Conservation (phyloP, 495 filamentous ascomycete species). For the Penicillium lividum region DNA sequence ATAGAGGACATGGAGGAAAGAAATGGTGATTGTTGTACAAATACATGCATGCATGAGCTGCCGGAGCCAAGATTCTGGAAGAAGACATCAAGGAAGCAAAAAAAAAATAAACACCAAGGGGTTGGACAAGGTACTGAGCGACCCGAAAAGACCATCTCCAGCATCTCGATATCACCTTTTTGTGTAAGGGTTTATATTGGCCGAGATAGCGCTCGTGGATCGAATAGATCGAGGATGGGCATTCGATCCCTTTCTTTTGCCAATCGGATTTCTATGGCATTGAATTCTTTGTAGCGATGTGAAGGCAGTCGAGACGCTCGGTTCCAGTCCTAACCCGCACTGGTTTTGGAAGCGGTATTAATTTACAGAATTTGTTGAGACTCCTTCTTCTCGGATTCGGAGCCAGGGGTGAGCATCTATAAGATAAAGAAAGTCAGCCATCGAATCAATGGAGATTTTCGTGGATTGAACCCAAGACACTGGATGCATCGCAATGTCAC, state of each 20-base stretch:
- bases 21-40: constrained; percentile 42
- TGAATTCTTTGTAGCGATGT: neutral
- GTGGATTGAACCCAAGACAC: neutral
- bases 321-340: constrained; percentile 11
- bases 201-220: neutral
- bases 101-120: constrained; percentile 13
- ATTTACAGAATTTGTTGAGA: constrained; percentile 47
- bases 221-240: neutral
- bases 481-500: neutral
- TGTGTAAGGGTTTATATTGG: constrained; percentile 1
- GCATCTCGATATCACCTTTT: neutral
- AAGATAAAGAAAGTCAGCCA: constrained; percentile 7
- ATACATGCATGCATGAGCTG: constrained; percentile 49
- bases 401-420: constrained; percentile 53
- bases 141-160: neutral
- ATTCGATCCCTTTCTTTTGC: neutral
- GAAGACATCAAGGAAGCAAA: constrained; percentile 32
- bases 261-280: neutral
- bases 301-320: constrained; percentile 9
- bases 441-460: neutral
- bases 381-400: constrained; percentile 35
- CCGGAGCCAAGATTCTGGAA: constrained; percentile 35
- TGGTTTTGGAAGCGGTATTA: constrained; percentile 26
- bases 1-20: constrained; percentile 24
- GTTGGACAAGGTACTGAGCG: neutral